phyloP scores from a whole-genome alignment of 1,284 basidiomycete species.

The Boletus semigastroideus region DNA sequence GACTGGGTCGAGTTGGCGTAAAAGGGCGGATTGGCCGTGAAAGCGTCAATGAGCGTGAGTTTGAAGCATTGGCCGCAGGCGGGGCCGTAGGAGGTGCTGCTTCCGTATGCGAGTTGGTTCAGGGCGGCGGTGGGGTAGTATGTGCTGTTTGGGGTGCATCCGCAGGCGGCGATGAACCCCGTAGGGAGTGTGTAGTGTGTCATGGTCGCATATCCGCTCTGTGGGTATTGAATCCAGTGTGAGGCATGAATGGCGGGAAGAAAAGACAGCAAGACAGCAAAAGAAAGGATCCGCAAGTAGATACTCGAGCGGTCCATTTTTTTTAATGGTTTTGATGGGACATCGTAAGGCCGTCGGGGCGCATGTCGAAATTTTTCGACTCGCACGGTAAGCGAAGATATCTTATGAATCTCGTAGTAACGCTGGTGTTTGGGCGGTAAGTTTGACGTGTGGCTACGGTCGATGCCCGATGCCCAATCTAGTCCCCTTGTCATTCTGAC shows the following conservation, averaged over 20 bases:
- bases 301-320: slow-evolving; percentile 14
- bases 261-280: slow-evolving; percentile 28
- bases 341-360: slow-evolving; percentile 13
- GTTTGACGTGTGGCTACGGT: no score
- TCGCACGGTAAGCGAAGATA: no score
- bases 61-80: slow-evolving; percentile 77
- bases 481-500: no score
- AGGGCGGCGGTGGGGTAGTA: slow-evolving; percentile 76
- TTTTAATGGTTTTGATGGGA: background rate
- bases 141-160: slow-evolving; percentile 67
- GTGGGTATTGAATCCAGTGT: slow-evolving; percentile 60
- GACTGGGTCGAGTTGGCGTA: slow-evolving; percentile 60
- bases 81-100: slow-evolving; percentile 69
- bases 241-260: slow-evolving; percentile 21
- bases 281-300: slow-evolving; percentile 21
- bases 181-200: slow-evolving; percentile 62
- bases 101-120: slow-evolving; percentile 74
- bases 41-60: slow-evolving; percentile 68
- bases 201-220: slow-evolving; percentile 55
- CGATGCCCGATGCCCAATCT: no score
- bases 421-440: no score
- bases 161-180: slow-evolving; percentile 57
- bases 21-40: slow-evolving; percentile 65
- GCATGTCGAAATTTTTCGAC: background rate
- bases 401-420: no score